Conservation (phyloP, 345 rosid species). For the Kandelia obovata region DNA sequence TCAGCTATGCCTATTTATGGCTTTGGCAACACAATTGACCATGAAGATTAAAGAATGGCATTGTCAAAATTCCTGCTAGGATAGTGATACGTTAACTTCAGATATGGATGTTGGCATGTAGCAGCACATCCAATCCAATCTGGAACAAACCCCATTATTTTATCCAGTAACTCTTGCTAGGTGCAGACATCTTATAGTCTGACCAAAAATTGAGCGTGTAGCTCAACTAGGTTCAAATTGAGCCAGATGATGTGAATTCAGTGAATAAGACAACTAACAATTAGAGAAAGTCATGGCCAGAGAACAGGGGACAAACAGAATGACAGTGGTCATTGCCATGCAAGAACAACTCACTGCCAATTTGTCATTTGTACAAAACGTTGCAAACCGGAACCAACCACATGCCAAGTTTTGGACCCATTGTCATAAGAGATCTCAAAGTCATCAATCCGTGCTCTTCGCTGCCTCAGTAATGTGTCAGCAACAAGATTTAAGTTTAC, state of each 20-base stretch:
- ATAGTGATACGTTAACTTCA: no score
- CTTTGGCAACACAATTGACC: no score
- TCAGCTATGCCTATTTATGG: no score
- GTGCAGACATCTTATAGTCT: neutral
- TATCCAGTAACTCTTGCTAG: slow-evolving; percentile 4
- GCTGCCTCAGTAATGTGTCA: slow-evolving; percentile 61
- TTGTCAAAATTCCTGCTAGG: no score
- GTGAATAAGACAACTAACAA: neutral
- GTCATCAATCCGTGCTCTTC: slow-evolving; percentile 64
- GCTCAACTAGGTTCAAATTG: neutral
- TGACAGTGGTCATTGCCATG: neutral
- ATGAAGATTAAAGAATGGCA: no score
- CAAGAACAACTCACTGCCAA: slow-evolving; percentile 56
- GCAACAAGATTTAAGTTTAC: slow-evolving; percentile 73
- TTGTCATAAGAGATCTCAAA: slow-evolving; percentile 67
- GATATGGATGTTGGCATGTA: no score
- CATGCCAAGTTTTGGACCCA: slow-evolving; percentile 64
- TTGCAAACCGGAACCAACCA: slow-evolving; percentile 74
- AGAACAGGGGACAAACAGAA: slow-evolving; percentile 5
- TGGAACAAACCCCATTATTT: neutral
- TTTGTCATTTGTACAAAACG: slow-evolving; percentile 97
- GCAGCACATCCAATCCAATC: neutral
- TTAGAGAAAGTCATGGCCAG: neutral
- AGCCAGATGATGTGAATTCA: neutral
- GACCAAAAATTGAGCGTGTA: neutral